Evolutionary conservation across 1,284 basidiomycete species (phyloP), one percentile per base, ranked within the genome.

Genomic region (Acaromyces ingoldii): DNA sequence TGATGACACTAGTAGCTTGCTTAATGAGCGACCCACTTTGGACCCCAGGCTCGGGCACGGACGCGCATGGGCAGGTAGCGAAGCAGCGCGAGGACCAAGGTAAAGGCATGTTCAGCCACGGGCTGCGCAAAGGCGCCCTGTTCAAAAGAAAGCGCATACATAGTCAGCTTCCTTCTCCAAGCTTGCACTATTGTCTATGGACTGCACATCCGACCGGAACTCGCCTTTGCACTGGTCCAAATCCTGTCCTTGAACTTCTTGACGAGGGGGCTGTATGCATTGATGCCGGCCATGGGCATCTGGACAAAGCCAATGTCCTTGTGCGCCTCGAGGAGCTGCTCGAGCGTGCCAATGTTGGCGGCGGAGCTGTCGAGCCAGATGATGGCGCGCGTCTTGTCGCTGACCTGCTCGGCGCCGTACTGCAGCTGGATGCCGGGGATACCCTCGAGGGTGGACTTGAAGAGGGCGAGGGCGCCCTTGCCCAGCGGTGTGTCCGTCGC

Each of bases 201-300:
- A 36, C 36, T 6, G 6, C 6, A 31, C 6, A 10, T 1, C 22
- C 5, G 24, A 29, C 17, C 13, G 2, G 13, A n/a, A 56, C 50
- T 44, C 22, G 55, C 63, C 43, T 66, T 66, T 2, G 58, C 60
- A 37, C 55, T 60, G 22, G 59, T 58, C 63, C 63, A 70, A 22
- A 63, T 51, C 29, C 31, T 43, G 29, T 41, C 24, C 4, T n/a
- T 24, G 21, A 39, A 31, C 22, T 38, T 41, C 36, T 43, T 26
- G 21, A 67, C 63, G 6, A 67, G 31, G 0, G 42, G 29, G 2
- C 49, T 9, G 31, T 58, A 67, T 2, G 55, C 40, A 9, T 66
- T 60, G 2, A 68, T 56, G 2, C 67, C 67, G 6, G 63, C 59
- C 63, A 64, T 63, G 4, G 63, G 63, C 22, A 70, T 36, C 34